Base-by-base conservation (phyloP, 495 filamentous ascomycete species). In the Podospora australis region DNA sequence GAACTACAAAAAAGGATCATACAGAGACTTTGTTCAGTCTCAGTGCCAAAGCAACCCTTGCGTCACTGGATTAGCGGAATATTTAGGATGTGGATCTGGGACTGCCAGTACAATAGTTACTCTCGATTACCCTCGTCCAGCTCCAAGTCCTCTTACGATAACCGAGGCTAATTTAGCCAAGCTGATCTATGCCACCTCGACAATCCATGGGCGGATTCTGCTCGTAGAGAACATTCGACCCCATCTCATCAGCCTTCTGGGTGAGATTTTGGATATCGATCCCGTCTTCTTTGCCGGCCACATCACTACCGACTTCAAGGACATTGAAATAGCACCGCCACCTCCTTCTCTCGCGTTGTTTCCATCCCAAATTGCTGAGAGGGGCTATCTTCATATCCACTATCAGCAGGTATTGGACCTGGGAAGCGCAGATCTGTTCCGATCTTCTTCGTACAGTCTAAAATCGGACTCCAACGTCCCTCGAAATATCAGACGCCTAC, bases 351-450 rank as follows among this genome's bases (percentile, higher is more conserved):
- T 50, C 11, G 39, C 39, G 16, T 35, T 50, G 19, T 43, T 44
- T 43, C 47, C 47, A 24, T 50, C 47, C 29, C 47, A 50, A 23
- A 32, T 50, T 41, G 47, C 47, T 34, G 24, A 50, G 47, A 42
- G 39, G 11, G 47, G 39, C 23, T 25, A 34, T 11, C 39, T 50
- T 43, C 47, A 50, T 41, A n/a, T 50, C n/a, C 47, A 50, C 19
- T 50, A 50, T 34, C 47, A 50, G 24, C 47, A 43, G 29, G 25
- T 50, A 25, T 28, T 50, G n/a, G 39, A 50, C 21, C 14, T 50
- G 16, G 39, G 38, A n/a, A 43, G 38, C 47, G 25, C 26, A 22
- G 47, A 44, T 28, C 14, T 8, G 23, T 50, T 50, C 39, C 2
- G 17, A 35, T 28, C 10, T 35, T 50, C 26, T 36, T 36, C 47